These are phyloP conservation scores for Cyclotella sp. DNA, from an alignment of 108 stramenopile species.

Conservation along the genomic window DNA sequence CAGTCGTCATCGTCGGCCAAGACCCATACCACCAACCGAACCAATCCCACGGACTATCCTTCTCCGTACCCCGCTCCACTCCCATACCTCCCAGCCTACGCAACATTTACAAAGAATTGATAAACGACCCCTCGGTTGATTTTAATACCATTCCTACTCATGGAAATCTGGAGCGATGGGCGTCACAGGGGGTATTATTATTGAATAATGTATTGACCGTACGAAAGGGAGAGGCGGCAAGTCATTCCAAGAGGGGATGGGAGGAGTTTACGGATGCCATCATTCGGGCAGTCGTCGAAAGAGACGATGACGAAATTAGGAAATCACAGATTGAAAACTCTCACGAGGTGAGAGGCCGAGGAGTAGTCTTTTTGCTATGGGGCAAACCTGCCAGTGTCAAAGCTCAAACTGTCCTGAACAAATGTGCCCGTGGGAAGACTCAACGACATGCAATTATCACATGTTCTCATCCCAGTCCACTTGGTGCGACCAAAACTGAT, in stretches of 20 bases:
- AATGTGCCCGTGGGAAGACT: constrained; percentile 20
- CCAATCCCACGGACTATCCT: constrained; percentile 82
- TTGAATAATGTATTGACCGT: constrained; percentile 98
- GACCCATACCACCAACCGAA: constrained; percentile 88
- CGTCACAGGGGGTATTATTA: constrained; percentile 95
- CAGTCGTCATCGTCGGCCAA: constrained; percentile 85
- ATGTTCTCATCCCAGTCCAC: constrained; percentile 90
- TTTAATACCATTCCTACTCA: constrained; percentile 56
- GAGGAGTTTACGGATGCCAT: constrained; percentile 95
- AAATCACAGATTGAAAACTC: background rate
- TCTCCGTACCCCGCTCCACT: constrained; percentile 85
- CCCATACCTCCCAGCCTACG: constrained; percentile 89
- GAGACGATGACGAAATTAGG: constrained; percentile 31
- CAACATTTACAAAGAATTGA: constrained; percentile 94
- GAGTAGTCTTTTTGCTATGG: constrained; percentile 98
- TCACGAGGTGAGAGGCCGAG: constrained; percentile 35
- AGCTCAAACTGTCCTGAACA: constrained; percentile 58
- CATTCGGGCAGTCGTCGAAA: constrained; percentile 64
- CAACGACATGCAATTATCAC: constrained; percentile 72
- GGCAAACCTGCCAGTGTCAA: constrained; percentile 94
- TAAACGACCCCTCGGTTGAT: constrained; percentile 49
- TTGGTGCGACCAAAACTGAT: constrained; percentile 91
- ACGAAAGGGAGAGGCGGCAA: constrained; percentile 82
- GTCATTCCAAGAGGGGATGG: constrained; percentile 96
- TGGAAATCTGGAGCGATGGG: constrained; percentile 85